A percentile compares a stretch with the other conserved stretches of the same genome.
These are phyloP conservation scores for Cytospora piceae DNA, from an alignment of 2,329 filamentous ascomycete species.

Conservation along the genomic window DNA sequence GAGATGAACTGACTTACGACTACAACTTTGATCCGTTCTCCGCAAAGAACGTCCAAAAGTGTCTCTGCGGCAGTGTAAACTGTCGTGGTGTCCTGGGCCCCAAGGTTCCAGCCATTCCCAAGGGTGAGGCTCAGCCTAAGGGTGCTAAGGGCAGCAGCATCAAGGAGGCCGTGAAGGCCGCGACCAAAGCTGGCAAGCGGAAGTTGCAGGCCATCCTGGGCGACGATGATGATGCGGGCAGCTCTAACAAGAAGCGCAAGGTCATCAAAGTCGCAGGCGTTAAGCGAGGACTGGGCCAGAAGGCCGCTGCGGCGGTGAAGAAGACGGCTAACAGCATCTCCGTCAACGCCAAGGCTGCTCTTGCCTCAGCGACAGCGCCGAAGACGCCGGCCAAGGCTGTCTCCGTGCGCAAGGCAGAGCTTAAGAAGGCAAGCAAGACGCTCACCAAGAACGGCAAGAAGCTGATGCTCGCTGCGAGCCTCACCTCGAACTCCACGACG, in stretches of 20 bases:
- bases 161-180: conserved; percentile 34
- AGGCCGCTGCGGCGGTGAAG: conserved; percentile 44
- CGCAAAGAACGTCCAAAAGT: conserved; percentile 69
- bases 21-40: conserved; percentile 74
- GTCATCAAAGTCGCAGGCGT: conserved; percentile 44
- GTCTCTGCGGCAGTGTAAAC: conserved; percentile 65
- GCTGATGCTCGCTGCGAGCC: conserved; percentile 28
- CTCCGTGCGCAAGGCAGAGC: conserved; percentile 28
- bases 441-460: conserved; percentile 31
- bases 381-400: conserved; percentile 4
- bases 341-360: conserved; percentile 41
- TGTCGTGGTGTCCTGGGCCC: conserved; percentile 68
- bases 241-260: conserved; percentile 51
- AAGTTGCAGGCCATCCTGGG: conserved; percentile 59
- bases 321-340: conserved; percentile 46
- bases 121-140: conserved; percentile 44
- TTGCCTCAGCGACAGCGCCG: conserved; percentile 23
- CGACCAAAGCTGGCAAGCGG: conserved; percentile 53
- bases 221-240: conserved; percentile 42
- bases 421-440: conserved; percentile 26
- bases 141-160: conserved; percentile 31
- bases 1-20: conserved; percentile 96
- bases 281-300: conserved; percentile 41
- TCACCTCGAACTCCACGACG: conserved; percentile 18
- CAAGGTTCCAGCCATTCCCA: conserved; percentile 58